Conservation (phyloP, 2,329 filamentous ascomycete genomes). For the Trichophyton benhamiae region DNA sequence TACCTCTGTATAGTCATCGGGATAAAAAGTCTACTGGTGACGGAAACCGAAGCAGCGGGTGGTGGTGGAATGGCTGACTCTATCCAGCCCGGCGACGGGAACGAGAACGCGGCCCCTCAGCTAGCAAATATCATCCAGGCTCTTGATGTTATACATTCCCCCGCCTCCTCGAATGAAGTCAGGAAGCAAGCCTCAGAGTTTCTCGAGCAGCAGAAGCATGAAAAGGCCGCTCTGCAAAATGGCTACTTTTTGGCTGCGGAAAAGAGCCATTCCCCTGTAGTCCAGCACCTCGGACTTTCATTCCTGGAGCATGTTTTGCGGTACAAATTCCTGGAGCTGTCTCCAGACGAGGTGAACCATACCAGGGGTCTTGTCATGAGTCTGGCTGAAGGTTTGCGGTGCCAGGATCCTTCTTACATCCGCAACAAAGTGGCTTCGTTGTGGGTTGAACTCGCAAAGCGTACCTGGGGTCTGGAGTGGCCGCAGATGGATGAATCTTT, state of each 20-base stretch:
- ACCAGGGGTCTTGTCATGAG: slow-evolving; percentile 67
- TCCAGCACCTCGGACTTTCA: slow-evolving; percentile 88
- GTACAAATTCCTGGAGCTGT: slow-evolving; percentile 69
- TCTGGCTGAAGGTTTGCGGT: slow-evolving; percentile 59
- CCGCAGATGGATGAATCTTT: slow-evolving; percentile 83
- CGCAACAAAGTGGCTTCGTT: slow-evolving; percentile 89
- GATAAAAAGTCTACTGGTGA: background rate
- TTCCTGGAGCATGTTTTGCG: slow-evolving; percentile 81
- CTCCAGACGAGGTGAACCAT: slow-evolving; percentile 51
- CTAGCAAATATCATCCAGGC: slow-evolving; percentile 57
- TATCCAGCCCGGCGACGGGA: background rate
- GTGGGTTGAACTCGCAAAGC: slow-evolving; percentile 90
- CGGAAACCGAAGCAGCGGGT: background rate
- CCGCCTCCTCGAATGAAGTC: slow-evolving; percentile 65
- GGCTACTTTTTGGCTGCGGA: slow-evolving; percentile 74
- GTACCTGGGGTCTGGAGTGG: slow-evolving; percentile 88
- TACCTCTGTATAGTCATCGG: background rate
- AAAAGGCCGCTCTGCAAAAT: slow-evolving; percentile 66
- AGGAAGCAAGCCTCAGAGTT: slow-evolving; percentile 74
- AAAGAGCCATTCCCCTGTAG: slow-evolving; percentile 59
- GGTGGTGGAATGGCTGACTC: slow-evolving; percentile 1
- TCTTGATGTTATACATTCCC: slow-evolving; percentile 74
- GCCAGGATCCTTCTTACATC: slow-evolving; percentile 66
- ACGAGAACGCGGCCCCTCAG: slow-evolving; percentile 3
- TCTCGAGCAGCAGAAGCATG: slow-evolving; percentile 72